Conservation (phyloP, 2,329 filamentous ascomycete species). For the Calonectria crousiana region DNA sequence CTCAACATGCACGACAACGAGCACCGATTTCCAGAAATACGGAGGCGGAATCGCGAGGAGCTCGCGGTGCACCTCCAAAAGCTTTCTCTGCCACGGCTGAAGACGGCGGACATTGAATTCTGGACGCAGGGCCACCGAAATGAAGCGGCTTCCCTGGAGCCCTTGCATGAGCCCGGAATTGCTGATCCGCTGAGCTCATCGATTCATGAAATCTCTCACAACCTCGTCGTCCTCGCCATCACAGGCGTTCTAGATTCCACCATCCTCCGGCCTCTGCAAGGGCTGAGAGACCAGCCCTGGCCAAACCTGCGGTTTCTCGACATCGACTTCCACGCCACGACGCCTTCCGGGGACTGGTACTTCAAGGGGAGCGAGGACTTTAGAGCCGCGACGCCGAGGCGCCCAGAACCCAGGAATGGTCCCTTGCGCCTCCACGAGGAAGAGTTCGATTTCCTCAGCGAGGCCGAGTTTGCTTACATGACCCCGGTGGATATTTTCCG, state of each 20-base stretch:
- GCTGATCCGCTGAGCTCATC: conserved; percentile 13
- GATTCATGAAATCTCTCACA: conserved; percentile 11
- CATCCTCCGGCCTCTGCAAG: conserved; percentile 1
- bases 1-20: conserved; percentile 12
- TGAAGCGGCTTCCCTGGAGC: not conserved
- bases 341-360: conserved; percentile 16
- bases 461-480: not conserved
- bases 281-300: not conserved
- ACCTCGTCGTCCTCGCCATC: conserved; percentile 12
- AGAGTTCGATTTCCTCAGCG: not conserved
- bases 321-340: conserved; percentile 6
- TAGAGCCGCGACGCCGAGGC: not conserved
- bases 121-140: not conserved
- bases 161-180: not conserved
- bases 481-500: not conserved
- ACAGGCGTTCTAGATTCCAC: conserved; percentile 10
- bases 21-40: conserved; percentile 12
- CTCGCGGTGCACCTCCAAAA: not conserved
- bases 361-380: not conserved
- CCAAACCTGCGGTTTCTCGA: conserved; percentile 1
- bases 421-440: conserved; percentile 5
- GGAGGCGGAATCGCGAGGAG: conserved; percentile 3
- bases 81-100: conserved; percentile 5
- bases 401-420: not conserved
- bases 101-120: conserved; percentile 4